Evolutionary conservation across 1,284 basidiomycete genomes (phyloP), one percentile per base, ranked within the genome.

Genomic region (Exsudoporus floridanus): DNA sequence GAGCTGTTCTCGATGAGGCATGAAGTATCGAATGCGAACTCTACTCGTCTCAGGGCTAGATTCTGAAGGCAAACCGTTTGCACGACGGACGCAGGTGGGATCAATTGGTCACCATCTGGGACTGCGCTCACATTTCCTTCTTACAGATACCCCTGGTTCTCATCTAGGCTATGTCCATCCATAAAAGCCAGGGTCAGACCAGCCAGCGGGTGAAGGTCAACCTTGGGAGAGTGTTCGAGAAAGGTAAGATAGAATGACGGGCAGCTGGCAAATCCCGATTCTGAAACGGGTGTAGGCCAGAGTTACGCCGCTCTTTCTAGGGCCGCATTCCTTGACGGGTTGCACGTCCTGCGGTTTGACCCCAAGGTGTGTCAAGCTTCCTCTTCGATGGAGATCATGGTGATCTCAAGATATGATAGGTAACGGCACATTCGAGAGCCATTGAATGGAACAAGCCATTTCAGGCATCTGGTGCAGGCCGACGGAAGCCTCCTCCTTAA

Each of bases 231-330:
- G 81, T 85, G 8, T 88, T 92, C 62, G 89, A 91, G 69, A 88
- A 88, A 66, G 88, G 87, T 76, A 66, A 55, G 53, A 44, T 38
- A 46, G 7, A 35, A 18, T 7, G 0, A 10, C 13, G 16, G 8
- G 7, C 4, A 14, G 12, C 5, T 36, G 31, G 10, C 33, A 39
- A 28, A 14, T 31, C 1, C 8, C 27, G 33, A 30, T 31, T 18
- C 49, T 59, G n/a, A 60, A 36, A 3, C 16, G 2, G 4, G 3
- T 18, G 12, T 49, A 80, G 83, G 82, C 3, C 87, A 88, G 72
- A 88, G 87, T 38, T 94, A 94, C 59, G 90, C 93, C 12, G 92
- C 92, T 0, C 75, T 94, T 8, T 92, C 90, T 8, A 83, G 92
- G 12, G 92, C 92, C 0, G 89, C 90, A 0, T 84, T 84, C 8